These are phyloP conservation scores for Silene latifolia DNA, from an alignment of 148 eudicot species.

Conservation along the genomic window DNA sequence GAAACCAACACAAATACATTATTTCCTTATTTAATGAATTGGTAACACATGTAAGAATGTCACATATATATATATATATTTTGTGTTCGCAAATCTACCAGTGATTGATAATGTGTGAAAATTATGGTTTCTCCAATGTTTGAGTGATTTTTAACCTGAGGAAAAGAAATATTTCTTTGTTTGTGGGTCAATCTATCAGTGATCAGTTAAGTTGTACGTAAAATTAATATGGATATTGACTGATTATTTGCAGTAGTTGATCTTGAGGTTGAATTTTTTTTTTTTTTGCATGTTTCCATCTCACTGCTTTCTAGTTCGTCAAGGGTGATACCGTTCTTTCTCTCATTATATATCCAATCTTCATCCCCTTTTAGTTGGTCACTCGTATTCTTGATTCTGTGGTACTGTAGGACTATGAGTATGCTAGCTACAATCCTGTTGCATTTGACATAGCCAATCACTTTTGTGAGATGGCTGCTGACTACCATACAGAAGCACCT, in stretches of 20 bases:
- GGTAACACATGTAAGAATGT: too few species aligned
- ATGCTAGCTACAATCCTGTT: slow-evolving; percentile 75
- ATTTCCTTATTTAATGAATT: too few species aligned
- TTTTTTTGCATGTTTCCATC: background rate
- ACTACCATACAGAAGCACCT: slow-evolving; percentile 91
- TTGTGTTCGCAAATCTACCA: background rate
- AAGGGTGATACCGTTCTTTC: background rate
- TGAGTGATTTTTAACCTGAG: background rate
- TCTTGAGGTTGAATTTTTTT: background rate
- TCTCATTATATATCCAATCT: background rate
- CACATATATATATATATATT: too few species aligned
- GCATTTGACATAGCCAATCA: slow-evolving; percentile 90
- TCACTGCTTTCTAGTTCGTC: slow-evolving; percentile 2
- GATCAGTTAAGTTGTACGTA: background rate
- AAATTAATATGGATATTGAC: background rate
- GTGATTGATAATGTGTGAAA: background rate
- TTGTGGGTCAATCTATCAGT: background rate
- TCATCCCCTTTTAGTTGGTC: background rate
- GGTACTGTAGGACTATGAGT: slow-evolving; percentile 72
- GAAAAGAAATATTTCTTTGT: background rate
- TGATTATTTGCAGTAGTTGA: background rate
- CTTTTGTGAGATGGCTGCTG: slow-evolving; percentile 97
- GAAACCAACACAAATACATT: too few species aligned
- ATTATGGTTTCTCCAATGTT: background rate
- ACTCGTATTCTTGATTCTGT: background rate